A percentile compares a stretch with the other conserved stretches of the same genome.
Evolutionary conservation across 1,284 basidiomycete species (phyloP).

Genomic region (Schizopora paradoxa): DNA sequence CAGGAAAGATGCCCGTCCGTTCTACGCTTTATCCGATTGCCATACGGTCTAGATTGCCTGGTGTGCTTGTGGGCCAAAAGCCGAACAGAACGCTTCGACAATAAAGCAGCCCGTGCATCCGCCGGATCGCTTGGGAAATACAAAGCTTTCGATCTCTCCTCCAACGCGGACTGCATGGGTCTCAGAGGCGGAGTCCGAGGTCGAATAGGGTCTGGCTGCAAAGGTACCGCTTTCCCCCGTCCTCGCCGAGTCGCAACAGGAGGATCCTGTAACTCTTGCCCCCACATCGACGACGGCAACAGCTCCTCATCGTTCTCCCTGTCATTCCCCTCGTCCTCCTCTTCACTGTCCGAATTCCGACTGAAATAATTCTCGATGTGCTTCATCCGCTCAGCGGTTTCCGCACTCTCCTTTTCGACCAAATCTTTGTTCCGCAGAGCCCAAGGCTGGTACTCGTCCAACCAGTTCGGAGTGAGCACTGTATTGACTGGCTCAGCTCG

Average conservation of each 20-base stretch:
- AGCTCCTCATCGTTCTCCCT: slow-evolving; percentile 31
- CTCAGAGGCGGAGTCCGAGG: background rate
- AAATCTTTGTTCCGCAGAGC: slow-evolving; percentile 50
- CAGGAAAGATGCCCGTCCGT: slow-evolving; percentile 50
- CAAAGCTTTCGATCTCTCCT: slow-evolving; percentile 29
- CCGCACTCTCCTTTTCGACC: slow-evolving; percentile 41
- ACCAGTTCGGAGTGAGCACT: slow-evolving; percentile 82
- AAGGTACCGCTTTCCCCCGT: slow-evolving; percentile 57
- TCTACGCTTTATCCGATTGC: slow-evolving; percentile 30
- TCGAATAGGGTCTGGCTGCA: slow-evolving; percentile 34
- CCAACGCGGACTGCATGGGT: background rate
- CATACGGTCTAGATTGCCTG: slow-evolving; percentile 28
- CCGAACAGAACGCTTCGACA: slow-evolving; percentile 63
- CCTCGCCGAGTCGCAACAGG: slow-evolving; percentile 35
- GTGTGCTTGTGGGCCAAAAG: slow-evolving; percentile 38
- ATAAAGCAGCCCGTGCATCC: slow-evolving; percentile 63
- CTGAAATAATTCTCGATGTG: slow-evolving; percentile 31
- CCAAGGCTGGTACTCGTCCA: slow-evolving; percentile 74
- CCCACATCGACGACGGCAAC: slow-evolving; percentile 30
- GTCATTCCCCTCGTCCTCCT: slow-evolving; percentile 22
- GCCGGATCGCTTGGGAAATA: slow-evolving; percentile 61
- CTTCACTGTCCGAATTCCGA: slow-evolving; percentile 34
- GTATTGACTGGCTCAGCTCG: slow-evolving; percentile 29
- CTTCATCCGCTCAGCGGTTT: slow-evolving; percentile 46
- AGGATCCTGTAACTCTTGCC: slow-evolving; percentile 28